Evolutionary conservation across 768 basidiomycete species (phyloP), one percentile per base, ranked within the genome.

Genomic region (Boletus rubescentipes): DNA sequence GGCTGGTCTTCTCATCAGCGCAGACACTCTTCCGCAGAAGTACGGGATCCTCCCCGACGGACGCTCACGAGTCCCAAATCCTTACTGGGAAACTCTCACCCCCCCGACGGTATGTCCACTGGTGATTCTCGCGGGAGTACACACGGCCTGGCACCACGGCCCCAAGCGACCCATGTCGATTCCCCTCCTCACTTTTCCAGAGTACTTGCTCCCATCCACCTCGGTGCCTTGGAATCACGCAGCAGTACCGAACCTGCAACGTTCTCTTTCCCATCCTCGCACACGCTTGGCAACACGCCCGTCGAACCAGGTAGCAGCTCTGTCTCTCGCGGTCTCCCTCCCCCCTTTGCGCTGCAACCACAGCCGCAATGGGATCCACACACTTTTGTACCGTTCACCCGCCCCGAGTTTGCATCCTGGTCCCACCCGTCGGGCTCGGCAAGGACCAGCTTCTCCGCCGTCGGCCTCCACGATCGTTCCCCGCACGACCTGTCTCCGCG

Each of bases 321-420:
- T 26, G 21, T 38, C 20, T 39, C 32, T 18, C 57, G 56, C 18
- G 58, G 51, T 49, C 66, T 79, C 36, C 72, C 79, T 0, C 77
- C 86, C 15, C 87, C 87, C 3, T 87, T 82, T 62, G 80, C 84
- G 10, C 71, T 89, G 4, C 83, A 88, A 64, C 87, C 87, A 3
- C 73, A 71, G 48, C 86, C 86, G 1, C 85, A 82, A 47, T 88
- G 87, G 86, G 81, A 85, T 51, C 73, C 70, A 38, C 67, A 72
- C 3, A 62, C 74, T 0, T 79, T 77, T 63, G 53, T 65, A 23
- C 65, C 76, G 9, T 60, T 66, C 55, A 72, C 75, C 7, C 67
- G 76, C 57, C 72, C 72, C 54, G 60, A 71, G 59, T 56, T 76
- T 65, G 47, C 70, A 44, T 61, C 69, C 30, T 62, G 67, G 67